These are phyloP conservation scores for Nitzschia sp. DNA, from an alignment of 108 stramenopile genomes.

Conservation along the genomic window DNA sequence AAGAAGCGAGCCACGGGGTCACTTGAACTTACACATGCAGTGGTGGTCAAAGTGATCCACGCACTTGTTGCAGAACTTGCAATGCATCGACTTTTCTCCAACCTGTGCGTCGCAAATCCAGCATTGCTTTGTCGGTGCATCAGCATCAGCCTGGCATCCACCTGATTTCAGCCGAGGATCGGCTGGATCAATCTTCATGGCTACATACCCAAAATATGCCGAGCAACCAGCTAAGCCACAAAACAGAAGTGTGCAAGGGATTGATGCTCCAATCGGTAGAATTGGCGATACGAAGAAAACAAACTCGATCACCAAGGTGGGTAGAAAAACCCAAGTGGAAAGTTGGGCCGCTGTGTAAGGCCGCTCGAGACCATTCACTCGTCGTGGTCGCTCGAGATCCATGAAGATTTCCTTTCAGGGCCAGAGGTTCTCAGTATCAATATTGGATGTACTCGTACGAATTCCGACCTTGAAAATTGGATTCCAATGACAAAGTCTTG, in stretches of 20 bases:
- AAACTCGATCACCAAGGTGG: slow-evolving; percentile 62
- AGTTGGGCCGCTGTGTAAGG: slow-evolving; percentile 76
- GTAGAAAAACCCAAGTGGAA: slow-evolving; percentile 75
- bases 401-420: too few relatives aligned
- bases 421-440: too few relatives aligned
- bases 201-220: slow-evolving; percentile 51
- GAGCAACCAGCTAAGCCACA: slow-evolving; percentile 29
- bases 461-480: too few relatives aligned
- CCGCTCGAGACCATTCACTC: slow-evolving; percentile 63
- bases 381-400: slow-evolving; percentile 13
- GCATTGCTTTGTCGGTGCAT: slow-evolving; percentile 70
- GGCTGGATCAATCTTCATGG: slow-evolving; percentile 57
- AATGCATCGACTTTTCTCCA: slow-evolving; percentile 81
- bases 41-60: slow-evolving; percentile 94
- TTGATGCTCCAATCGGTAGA: slow-evolving; percentile 59
- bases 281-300: slow-evolving; percentile 59
- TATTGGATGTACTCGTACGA: too few relatives aligned
- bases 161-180: slow-evolving; percentile 39
- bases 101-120: slow-evolving; percentile 85
- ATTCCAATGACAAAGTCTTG: too few relatives aligned
- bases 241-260: slow-evolving; percentile 58
- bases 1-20: not conserved
- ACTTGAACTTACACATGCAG: slow-evolving; percentile 71
- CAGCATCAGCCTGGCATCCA: slow-evolving; percentile 11
- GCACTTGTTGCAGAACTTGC: slow-evolving; percentile 96